Evolutionary conservation across 352 stramenopile species (phyloP), one percentile per base, ranked within the genome.

Genomic region (Phytophthora fragariae): DNA sequence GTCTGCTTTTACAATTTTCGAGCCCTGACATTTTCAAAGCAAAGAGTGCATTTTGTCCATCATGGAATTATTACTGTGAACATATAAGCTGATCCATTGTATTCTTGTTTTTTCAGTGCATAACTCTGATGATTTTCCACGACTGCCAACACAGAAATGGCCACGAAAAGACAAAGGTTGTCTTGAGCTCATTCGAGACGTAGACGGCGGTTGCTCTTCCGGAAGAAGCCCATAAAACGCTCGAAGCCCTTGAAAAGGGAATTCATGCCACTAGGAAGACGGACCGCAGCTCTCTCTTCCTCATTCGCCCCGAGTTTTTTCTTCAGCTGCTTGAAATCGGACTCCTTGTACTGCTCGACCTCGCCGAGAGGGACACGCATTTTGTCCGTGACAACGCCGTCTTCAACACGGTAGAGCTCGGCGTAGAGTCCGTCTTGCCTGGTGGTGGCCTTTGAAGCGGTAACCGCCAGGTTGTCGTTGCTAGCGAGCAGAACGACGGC

Each of bases 301-400:
- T 62, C 19, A 35, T 39, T 59, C 31, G 2, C 53, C 29, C 29
- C 29, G 29, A 70, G 41, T 8, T 49, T 59, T 29, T 41, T 44
- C 29, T 52, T 65, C 44, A 70, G 11, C 31, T 54, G 14, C 44
- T 70, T 64, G 35, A 70, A 58, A 21, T 70, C 63, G n/a, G 41
- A 46, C 9, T 57, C 2, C 29, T 49, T 21, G 33, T 70, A 70
- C 31, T 70, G 29, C 5, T 59, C 35, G 29, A 53, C 33, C 11
- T 70, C 44, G 33, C 63, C 63, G 21, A 70, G 63, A n/a, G 63
- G 55, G 7, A 70, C 55, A 5, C 41, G 54, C 54, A 70, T 70
- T 11, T 70, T 70, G 5, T 59, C 60, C 8, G 54, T 70, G 44
- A 65, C 55, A 27, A 58, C 44, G n/a, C 63, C 63, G 27, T 57